These are phyloP conservation scores for Trichocladium uniseriatum DNA, from an alignment of 495 filamentous ascomycete genomes.

Conservation along the genomic window DNA sequence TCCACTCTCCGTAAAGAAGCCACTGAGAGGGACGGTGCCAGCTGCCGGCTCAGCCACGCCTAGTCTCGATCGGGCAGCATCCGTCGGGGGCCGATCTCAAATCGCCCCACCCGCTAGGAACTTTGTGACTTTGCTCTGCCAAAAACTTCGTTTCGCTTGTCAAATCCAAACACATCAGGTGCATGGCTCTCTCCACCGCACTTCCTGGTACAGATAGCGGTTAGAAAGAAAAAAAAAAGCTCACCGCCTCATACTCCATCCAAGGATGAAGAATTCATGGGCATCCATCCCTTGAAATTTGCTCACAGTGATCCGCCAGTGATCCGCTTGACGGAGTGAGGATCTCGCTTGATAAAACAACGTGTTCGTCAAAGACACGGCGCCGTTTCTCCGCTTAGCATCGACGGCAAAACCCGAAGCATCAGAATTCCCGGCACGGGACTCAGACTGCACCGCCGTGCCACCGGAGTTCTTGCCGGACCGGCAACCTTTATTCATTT, in stretches of 20 bases:
- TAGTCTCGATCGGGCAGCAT: constrained; percentile 17
- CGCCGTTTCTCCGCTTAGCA: not conserved
- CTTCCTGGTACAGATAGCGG: no score
- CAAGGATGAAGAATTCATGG: no score
- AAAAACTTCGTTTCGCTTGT: not conserved
- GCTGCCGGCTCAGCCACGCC: constrained; percentile 20
- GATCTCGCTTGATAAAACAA: not conserved
- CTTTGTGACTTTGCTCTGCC: constrained; percentile 9
- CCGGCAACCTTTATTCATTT: not conserved
- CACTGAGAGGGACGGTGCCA: constrained; percentile 15
- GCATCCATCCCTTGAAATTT: no score
- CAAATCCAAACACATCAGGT: not conserved
- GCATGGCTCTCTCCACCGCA: no score
- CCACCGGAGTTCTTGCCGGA: constrained; percentile 2
- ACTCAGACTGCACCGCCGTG: constrained; percentile 7
- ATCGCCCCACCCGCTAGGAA: constrained; percentile 2
- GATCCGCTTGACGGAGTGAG: no score
- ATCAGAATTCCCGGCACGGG: constrained; percentile 9
- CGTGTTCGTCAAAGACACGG: constrained; percentile 1
- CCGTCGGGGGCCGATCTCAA: constrained; percentile 13
- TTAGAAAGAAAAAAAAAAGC: no score
- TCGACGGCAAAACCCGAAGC: not conserved
- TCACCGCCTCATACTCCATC: no score
- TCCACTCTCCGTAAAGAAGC: constrained; percentile 18
- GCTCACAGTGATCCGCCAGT: no score